Percentiles rank a stretch among this genome's conserved stretches.
phyloP scores from a whole-genome alignment of 106 monocot species.

The Agapanthus africanus region DNA sequence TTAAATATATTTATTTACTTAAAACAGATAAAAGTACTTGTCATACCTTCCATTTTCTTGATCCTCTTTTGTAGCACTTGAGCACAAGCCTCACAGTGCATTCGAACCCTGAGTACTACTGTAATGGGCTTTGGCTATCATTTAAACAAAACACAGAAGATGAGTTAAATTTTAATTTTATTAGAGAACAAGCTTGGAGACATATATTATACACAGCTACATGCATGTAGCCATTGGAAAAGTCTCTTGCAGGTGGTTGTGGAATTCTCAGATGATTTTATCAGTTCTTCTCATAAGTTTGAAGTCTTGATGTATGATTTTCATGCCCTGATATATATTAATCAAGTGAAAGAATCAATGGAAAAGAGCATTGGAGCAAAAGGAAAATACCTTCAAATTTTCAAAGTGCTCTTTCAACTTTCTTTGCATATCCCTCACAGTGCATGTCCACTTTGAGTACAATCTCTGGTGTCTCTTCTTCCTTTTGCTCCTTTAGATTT shows the following conservation, averaged over 20 bases:
- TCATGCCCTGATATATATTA: too few species aligned
- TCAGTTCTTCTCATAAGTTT: too few species aligned
- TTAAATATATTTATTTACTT: not conserved
- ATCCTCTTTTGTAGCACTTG: constrained; percentile 53
- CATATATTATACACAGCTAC: too few species aligned
- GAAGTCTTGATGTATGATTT: too few species aligned
- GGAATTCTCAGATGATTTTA: too few species aligned
- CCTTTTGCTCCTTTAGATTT: constrained; percentile 21
- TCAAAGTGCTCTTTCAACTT: constrained; percentile 44
- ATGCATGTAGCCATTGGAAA: too few species aligned
- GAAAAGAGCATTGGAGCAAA: not conserved
- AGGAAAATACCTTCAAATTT: constrained; percentile 50
- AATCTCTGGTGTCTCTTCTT: constrained; percentile 44
- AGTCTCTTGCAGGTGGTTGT: too few species aligned
- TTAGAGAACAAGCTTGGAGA: too few species aligned
- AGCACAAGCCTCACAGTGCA: constrained; percentile 80
- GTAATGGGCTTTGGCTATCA: constrained; percentile 52
- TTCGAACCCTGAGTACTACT: constrained; percentile 50
- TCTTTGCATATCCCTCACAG: constrained; percentile 68
- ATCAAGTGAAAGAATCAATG: too few species aligned
- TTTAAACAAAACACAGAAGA: too few species aligned
- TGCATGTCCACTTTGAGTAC: constrained; percentile 83
- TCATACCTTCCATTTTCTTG: constrained; percentile 73
- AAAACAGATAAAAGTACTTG: not conserved
- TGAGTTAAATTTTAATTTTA: too few species aligned